phyloP scores from a whole-genome alignment of 352 stramenopile species.

The Plasmopara viticola region DNA sequence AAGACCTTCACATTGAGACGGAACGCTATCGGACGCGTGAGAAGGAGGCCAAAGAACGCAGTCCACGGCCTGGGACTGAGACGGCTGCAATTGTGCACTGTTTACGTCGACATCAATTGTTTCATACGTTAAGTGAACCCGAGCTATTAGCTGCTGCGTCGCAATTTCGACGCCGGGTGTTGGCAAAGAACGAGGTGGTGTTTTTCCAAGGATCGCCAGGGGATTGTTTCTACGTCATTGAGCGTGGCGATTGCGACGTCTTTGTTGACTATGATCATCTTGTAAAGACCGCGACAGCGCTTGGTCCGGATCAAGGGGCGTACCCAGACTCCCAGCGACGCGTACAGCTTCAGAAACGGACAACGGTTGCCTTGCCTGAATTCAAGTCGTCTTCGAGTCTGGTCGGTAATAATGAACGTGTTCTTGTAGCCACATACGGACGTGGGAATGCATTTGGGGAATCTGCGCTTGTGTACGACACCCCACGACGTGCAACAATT shows the following conservation, averaged over 20 bases:
- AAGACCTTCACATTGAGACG: constrained; percentile 29
- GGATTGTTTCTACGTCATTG: constrained; percentile 80
- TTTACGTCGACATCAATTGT: constrained; percentile 70
- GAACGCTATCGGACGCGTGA: constrained; percentile 22
- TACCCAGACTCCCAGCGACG: constrained; percentile 5
- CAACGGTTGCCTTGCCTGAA: constrained; percentile 63
- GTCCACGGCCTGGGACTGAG: constrained; percentile 29
- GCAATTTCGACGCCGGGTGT: constrained; percentile 49
- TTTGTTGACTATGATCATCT: constrained; percentile 79
- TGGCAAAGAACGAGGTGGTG: constrained; percentile 62
- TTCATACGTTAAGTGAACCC: constrained; percentile 69
- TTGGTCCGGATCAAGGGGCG: no score
- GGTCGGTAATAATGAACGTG: constrained; percentile 54
- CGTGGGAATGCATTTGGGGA: constrained; percentile 74
- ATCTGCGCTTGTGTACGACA: constrained; percentile 82
- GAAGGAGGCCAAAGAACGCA: constrained; percentile 28
- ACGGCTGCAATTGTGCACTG: constrained; percentile 53
- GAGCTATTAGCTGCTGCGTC: constrained; percentile 49
- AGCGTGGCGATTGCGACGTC: constrained; percentile 73
- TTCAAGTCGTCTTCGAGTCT: constrained; percentile 59
- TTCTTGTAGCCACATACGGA: constrained; percentile 76
- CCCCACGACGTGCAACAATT: constrained; percentile 68
- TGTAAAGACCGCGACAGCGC: no score
- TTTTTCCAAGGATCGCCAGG: constrained; percentile 78
- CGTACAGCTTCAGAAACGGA: constrained; percentile 44